Conservation (phyloP, 2,329 filamentous ascomycete genomes). For the Penicillium frequentans region DNA sequence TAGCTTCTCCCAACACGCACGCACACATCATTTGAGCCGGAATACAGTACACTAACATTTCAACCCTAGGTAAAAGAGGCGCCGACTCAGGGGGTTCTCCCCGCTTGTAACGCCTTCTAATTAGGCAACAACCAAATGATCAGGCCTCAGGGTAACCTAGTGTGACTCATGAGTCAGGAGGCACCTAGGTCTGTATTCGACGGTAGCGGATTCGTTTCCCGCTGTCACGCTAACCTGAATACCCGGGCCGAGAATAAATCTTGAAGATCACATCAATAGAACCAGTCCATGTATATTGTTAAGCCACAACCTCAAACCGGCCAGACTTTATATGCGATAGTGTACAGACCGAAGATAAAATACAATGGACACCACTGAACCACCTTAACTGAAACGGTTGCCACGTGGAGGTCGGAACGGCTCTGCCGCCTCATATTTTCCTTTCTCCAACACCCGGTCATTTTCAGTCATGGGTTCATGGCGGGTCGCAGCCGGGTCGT, state of each 20-base stretch:
- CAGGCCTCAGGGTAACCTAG: too few species aligned
- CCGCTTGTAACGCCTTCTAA: too few species aligned
- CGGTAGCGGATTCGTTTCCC: not conserved
- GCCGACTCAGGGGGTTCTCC: too few species aligned
- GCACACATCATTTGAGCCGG: too few species aligned
- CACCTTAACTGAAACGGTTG: conserved; percentile 70
- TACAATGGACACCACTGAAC: not conserved
- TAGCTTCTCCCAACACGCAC: too few species aligned
- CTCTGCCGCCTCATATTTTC: conserved; percentile 81
- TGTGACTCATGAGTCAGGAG: too few species aligned
- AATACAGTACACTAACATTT: too few species aligned
- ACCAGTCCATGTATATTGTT: not conserved
- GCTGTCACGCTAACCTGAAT: not conserved
- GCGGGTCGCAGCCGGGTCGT: conserved; percentile 80
- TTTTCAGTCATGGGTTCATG: conserved; percentile 73
- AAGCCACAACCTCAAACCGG: not conserved
- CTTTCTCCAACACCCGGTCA: conserved; percentile 70
- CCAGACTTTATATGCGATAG: not conserved
- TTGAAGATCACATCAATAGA: not conserved
- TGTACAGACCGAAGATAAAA: conserved; percentile 6
- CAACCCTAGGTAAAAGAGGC: too few species aligned
- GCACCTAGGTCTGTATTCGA: too few species aligned
- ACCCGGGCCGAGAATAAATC: not conserved
- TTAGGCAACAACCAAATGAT: too few species aligned
- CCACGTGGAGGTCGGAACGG: conserved; percentile 80